These are phyloP conservation scores for Arabidopsis thaliana DNA, from an alignment of 345 rosid genomes.

Conservation along the genomic window TAIR10.1 NC_003070.9:1236501-1237000, in stretches of 20 bases:
- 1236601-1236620: neutral
- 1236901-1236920: neutral
- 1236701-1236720: neutral
- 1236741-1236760: neutral
- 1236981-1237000: conserved; percentile 25
- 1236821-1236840: no score
- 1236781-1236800: no score
- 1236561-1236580: conserved; percentile 7
- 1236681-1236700: neutral
- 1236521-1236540: neutral
- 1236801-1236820: no score
- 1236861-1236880: neutral
- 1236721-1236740: neutral
- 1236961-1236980: conserved; percentile 1
- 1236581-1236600: neutral
- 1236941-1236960: neutral
- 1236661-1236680: neutral
- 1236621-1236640: no score
- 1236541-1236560: neutral
- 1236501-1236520: conserved; percentile 1
- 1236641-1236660: no score
- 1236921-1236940: conserved; percentile 14
- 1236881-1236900: neutral
- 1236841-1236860: no score
- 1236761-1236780: no score